Evolutionary conservation across 192 early-diverging fungal genomes (phyloP).

Genomic region (Entomortierella chlamydospora): DNA sequence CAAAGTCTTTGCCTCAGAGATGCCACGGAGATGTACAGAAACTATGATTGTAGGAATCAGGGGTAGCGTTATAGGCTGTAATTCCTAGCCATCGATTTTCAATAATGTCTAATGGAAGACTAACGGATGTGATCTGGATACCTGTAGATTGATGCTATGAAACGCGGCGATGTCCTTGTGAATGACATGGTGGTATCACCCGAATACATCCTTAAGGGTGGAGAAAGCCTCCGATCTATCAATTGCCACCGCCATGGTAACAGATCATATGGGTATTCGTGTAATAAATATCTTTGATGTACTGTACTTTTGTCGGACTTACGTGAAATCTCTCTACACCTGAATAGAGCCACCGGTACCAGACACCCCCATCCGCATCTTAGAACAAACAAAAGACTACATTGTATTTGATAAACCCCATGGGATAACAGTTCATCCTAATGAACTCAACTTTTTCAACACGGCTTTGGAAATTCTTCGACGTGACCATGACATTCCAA

Average conservation of each 20-base stretch:
- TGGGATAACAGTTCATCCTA: slow-evolving; percentile 48
- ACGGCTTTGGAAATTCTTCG: slow-evolving; percentile 48
- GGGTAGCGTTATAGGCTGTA: no score
- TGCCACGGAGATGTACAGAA: slow-evolving; percentile 44
- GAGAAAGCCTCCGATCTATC: slow-evolving; percentile 36
- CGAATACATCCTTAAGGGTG: slow-evolving; percentile 40
- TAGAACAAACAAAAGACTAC: slow-evolving; percentile 42
- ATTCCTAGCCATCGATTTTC: no score
- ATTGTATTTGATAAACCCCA: slow-evolving; percentile 47
- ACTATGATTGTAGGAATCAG: slow-evolving; percentile 38
- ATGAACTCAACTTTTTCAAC: slow-evolving; percentile 45
- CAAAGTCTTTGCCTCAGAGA: slow-evolving; percentile 46
- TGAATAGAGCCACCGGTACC: slow-evolving; percentile 37
- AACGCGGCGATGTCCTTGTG: slow-evolving; percentile 41
- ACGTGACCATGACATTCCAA: slow-evolving; percentile 42
- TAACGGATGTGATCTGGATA: no score
- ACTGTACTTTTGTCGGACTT: no score
- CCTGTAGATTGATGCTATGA: slow-evolving; percentile 36
- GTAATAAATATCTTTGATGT: no score
- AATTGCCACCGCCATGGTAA: slow-evolving; percentile 52
- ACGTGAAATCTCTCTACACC: no score
- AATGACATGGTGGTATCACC: slow-evolving; percentile 25
- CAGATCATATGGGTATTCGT: no score
- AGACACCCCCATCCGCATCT: slow-evolving; percentile 30
- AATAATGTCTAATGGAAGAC: no score